These are phyloP conservation scores for Microbotryum lychnidis-dioicae DNA, from an alignment of 1,284 basidiomycete genomes.

Conservation along the genomic window DNA sequence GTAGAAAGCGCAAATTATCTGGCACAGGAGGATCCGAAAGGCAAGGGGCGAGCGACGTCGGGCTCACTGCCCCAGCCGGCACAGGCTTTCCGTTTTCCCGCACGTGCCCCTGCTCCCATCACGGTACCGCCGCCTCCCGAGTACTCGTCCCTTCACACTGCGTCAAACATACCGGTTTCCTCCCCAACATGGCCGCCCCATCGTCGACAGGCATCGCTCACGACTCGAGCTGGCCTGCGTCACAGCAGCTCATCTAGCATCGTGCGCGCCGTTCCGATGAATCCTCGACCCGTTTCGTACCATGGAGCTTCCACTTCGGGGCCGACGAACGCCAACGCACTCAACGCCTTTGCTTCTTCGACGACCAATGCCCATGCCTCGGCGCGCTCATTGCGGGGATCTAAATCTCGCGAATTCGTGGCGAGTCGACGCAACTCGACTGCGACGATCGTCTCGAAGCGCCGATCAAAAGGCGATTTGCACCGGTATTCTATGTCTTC, in stretches of 20 bases:
- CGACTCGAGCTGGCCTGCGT: neutral
- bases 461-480: conserved; percentile 5
- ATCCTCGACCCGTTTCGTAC: conserved; percentile 11
- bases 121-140: conserved; percentile 6
- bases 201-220: neutral
- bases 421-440: neutral
- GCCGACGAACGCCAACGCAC: too few relatives aligned
- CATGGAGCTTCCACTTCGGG: neutral
- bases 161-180: neutral
- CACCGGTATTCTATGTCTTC: too few relatives aligned
- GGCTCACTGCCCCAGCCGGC: neutral
- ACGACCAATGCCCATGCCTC: too few relatives aligned
- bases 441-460: conserved; percentile 4
- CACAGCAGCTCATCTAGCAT: neutral
- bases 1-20: too few relatives aligned
- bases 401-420: conserved; percentile 14
- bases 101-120: neutral
- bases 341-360: too few relatives aligned
- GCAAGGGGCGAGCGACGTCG: conserved; percentile 1
- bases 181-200: neutral
- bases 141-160: neutral
- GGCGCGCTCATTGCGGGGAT: neutral
- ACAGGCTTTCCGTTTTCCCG: neutral
- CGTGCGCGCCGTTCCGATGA: conserved; percentile 16
- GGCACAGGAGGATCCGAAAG: conserved; percentile 1